Evolutionary conservation across 176 grass and related monocot genomes (phyloP).

Genomic region (Typha latifolia): DNA sequence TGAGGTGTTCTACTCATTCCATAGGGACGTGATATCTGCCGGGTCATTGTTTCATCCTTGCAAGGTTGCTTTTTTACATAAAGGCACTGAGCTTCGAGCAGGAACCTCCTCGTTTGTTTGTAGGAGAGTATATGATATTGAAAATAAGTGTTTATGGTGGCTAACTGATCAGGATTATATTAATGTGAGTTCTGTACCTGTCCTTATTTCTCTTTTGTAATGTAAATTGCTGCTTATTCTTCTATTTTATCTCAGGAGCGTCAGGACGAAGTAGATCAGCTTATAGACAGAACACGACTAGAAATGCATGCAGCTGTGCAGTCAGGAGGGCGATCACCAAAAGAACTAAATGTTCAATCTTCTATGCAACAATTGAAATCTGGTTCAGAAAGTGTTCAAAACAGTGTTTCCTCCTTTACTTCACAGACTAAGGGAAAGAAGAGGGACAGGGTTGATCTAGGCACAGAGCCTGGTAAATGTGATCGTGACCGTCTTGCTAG

Average conservation of each 20-base stretch:
- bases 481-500: constrained; percentile 35
- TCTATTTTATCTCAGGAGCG: constrained; percentile 51
- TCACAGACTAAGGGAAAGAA: constrained; percentile 53
- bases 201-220: constrained; percentile 1
- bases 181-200: constrained; percentile 56
- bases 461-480: constrained; percentile 30
- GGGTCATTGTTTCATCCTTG: constrained; percentile 83
- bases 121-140: constrained; percentile 77
- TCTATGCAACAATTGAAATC: constrained; percentile 45
- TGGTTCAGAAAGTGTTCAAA: constrained; percentile 30
- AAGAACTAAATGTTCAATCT: constrained; percentile 40
- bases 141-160: constrained; percentile 91
- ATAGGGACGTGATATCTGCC: constrained; percentile 68
- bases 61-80: constrained; percentile 78
- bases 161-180: constrained; percentile 85
- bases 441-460: constrained; percentile 40
- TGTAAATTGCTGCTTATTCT: constrained; percentile 27
- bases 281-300: constrained; percentile 57
- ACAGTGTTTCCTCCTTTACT: constrained; percentile 18
- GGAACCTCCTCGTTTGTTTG: constrained; percentile 71
- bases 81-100: constrained; percentile 60
- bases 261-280: constrained; percentile 74
- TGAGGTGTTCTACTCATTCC: constrained; percentile 89
- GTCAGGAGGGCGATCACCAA: constrained; percentile 69
- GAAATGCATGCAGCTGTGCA: constrained; percentile 93